phyloP scores from a whole-genome alignment of 169 alveolate genomes.

The Cryptosporidium ubiquitum region DNA sequence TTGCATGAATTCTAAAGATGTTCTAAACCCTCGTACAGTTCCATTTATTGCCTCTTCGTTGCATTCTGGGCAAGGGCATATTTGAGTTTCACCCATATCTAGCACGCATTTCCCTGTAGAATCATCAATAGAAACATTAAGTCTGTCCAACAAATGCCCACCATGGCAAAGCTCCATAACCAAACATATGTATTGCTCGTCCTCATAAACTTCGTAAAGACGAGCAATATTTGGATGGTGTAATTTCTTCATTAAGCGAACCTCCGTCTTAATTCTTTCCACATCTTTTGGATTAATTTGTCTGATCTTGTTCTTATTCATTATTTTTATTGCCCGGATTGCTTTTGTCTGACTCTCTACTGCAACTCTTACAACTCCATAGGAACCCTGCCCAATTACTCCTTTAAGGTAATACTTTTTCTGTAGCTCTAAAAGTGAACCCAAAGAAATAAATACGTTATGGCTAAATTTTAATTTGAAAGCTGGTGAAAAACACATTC shows the following conservation, averaged over 20 bases:
- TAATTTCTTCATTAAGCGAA: slow-evolving; percentile 69
- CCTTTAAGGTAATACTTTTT: slow-evolving; percentile 28
- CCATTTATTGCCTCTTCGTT: slow-evolving; percentile 25
- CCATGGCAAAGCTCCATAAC: slow-evolving; percentile 77
- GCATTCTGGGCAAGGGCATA: slow-evolving; percentile 74
- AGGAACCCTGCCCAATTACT: slow-evolving; percentile 55
- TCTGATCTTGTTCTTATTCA: slow-evolving; percentile 66
- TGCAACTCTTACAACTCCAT: slow-evolving; percentile 67
- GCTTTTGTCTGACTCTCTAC: slow-evolving; percentile 27
- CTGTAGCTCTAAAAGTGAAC: slow-evolving; percentile 47
- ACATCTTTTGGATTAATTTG: slow-evolving; percentile 69
- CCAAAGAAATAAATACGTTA: slow-evolving; percentile 37
- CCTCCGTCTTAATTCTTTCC: slow-evolving; percentile 78
- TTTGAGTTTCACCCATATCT: slow-evolving; percentile 4
- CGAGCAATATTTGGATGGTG: slow-evolving; percentile 77
- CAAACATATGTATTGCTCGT: slow-evolving; percentile 62
- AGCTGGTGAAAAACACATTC: slow-evolving; percentile 55
- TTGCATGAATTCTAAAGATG: not conserved
- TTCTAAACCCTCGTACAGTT: not conserved
- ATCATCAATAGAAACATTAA: slow-evolving; percentile 7
- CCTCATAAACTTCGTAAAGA: slow-evolving; percentile 74
- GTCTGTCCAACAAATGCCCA: slow-evolving; percentile 71
- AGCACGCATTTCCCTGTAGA: not conserved
- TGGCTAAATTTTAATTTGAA: slow-evolving; percentile 52
- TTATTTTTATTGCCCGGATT: slow-evolving; percentile 40